Percentiles rank a stretch among this genome's conserved stretches.
Conservation (phyloP, 2,329 filamentous ascomycete species). For the Ophiocordyceps camponoti-rufipedis region DNA sequence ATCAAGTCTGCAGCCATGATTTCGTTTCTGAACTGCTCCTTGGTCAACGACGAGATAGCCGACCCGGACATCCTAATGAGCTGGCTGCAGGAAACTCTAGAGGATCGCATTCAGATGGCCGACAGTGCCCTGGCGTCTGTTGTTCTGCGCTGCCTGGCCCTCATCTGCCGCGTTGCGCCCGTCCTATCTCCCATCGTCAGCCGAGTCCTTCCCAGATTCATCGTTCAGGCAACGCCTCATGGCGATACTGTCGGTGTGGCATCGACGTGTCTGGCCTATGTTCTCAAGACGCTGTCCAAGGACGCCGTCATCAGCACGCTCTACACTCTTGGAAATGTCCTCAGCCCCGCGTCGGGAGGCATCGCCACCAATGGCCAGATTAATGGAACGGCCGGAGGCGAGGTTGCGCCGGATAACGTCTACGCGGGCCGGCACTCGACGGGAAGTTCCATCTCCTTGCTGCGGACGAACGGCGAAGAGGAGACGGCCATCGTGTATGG, state of each 20-base stretch:
- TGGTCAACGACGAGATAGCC: conserved; percentile 65
- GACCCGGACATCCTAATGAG: conserved; percentile 61
- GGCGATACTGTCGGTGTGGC: conserved; percentile 55
- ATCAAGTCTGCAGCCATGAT: conserved; percentile 71
- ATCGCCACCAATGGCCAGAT: conserved; percentile 31
- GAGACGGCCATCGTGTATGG: conserved; percentile 61
- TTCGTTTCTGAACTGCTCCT: conserved; percentile 68
- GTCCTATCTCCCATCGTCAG: conserved; percentile 58
- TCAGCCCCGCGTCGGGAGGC: conserved; percentile 52
- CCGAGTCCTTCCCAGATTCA: conserved; percentile 65
- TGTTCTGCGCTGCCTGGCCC: conserved; percentile 63
- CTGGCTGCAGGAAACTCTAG: conserved; percentile 73
- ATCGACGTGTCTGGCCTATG: conserved; percentile 66
- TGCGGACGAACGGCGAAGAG: conserved; percentile 51
- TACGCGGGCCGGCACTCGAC: conserved; percentile 39
- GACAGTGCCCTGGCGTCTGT: conserved; percentile 60
- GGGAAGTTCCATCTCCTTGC: conserved; percentile 63
- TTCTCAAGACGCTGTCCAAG: conserved; percentile 68
- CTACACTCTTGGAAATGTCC: conserved; percentile 88
- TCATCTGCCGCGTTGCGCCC: conserved; percentile 60
- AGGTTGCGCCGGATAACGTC: conserved; percentile 20
- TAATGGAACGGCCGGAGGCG: conserved; percentile 23
- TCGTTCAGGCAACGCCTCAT: conserved; percentile 65
- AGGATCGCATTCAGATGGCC: conserved; percentile 65
- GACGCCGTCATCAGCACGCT: conserved; percentile 89